A percentile compares a stretch with the other conserved stretches of the same genome.
Conservation (phyloP, 768 basidiomycete species). For the Crucibulum laeve region DNA sequence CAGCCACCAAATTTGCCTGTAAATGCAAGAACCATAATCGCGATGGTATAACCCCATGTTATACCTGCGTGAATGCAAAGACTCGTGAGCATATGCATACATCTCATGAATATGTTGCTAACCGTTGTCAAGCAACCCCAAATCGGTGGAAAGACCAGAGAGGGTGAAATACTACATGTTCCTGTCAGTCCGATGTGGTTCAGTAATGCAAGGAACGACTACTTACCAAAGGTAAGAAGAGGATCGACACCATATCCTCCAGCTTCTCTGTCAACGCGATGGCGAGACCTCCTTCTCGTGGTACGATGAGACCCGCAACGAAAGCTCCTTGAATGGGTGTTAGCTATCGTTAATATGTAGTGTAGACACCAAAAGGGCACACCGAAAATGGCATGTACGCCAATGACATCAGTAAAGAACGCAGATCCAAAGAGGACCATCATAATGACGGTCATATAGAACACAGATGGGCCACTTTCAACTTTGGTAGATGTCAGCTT, state of each 20-base stretch:
- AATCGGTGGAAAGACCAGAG: constrained; percentile 85
- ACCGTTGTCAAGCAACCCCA: constrained; percentile 81
- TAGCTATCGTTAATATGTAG: background rate
- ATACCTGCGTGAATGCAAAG: constrained; percentile 41
- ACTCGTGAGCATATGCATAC: background rate
- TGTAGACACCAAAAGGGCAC: constrained; percentile 4
- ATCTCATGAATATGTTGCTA: constrained; percentile 4
- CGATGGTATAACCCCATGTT: constrained; percentile 86
- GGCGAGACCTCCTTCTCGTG: constrained; percentile 82
- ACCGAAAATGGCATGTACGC: constrained; percentile 91
- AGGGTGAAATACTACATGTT: constrained; percentile 77
- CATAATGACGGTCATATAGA: constrained; percentile 86
- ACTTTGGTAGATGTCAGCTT: constrained; percentile 19
- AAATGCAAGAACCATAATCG: constrained; percentile 77
- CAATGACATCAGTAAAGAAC: constrained; percentile 92
- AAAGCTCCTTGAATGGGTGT: constrained; percentile 56
- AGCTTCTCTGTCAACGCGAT: constrained; percentile 90
- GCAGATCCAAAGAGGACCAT: constrained; percentile 80
- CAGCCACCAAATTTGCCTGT: constrained; percentile 89
- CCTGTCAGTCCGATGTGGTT: constrained; percentile 2
- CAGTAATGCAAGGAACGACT: background rate
- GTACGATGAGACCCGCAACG: constrained; percentile 75
- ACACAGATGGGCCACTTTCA: constrained; percentile 79
- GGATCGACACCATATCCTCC: constrained; percentile 91
- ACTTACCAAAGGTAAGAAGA: constrained; percentile 81